phyloP scores from a whole-genome alignment of 2,329 filamentous ascomycete species.

The Alternaria triticimaculans region DNA sequence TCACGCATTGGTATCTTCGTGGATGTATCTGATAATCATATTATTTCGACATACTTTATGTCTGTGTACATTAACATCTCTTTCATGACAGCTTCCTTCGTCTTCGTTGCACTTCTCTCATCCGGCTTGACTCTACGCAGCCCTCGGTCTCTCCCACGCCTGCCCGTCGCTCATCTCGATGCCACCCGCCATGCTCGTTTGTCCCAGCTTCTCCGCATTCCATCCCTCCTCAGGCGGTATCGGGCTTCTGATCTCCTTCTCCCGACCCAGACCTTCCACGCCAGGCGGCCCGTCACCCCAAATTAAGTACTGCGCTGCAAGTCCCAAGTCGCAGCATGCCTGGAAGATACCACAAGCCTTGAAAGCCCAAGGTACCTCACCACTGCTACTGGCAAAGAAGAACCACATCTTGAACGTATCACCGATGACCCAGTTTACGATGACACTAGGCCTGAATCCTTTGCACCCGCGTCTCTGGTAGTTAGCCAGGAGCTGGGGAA shows the following conservation, averaged over 20 bases:
- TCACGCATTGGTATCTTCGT: neutral
- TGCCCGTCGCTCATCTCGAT: slow-evolving; percentile 27
- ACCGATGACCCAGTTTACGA: slow-evolving; percentile 79
- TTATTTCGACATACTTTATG: slow-evolving; percentile 3
- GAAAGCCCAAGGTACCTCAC: slow-evolving; percentile 75
- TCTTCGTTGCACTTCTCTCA: neutral
- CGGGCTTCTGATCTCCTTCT: slow-evolving; percentile 36
- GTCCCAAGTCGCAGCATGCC: slow-evolving; percentile 74
- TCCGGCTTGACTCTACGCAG: neutral
- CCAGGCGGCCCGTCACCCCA: slow-evolving; percentile 39
- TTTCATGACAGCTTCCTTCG: neutral
- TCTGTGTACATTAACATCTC: neutral
- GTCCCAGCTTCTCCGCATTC: slow-evolving; percentile 19
- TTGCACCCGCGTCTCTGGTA: slow-evolving; percentile 71
- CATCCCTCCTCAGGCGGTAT: slow-evolving; percentile 23
- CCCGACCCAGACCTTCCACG: slow-evolving; percentile 9
- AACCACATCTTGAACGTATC: slow-evolving; percentile 82
- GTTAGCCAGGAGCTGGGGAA: slow-evolving; percentile 80
- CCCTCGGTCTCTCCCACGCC: slow-evolving; percentile 34
- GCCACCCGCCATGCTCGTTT: slow-evolving; percentile 9
- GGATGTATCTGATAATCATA: neutral
- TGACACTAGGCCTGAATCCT: slow-evolving; percentile 77
- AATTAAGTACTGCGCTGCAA: slow-evolving; percentile 73
- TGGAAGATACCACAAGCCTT: slow-evolving; percentile 85
- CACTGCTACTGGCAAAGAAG: slow-evolving; percentile 77